These are phyloP conservation scores for Hypoxylon cercidicola DNA, from an alignment of 495 filamentous ascomycete species.

Conservation along the genomic window DNA sequence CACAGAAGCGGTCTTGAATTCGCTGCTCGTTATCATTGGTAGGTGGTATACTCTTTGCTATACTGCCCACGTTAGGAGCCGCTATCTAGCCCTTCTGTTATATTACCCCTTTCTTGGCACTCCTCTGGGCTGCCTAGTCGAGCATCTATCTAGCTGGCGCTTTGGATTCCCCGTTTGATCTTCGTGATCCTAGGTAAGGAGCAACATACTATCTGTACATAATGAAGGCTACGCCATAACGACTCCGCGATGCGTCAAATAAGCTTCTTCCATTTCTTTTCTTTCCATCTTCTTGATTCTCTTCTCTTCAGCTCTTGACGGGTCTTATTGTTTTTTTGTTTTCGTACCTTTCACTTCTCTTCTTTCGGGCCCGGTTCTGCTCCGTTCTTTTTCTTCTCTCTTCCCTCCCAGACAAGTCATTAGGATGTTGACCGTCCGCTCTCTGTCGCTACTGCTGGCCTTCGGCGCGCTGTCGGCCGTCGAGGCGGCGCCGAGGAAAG, in stretches of 20 bases:
- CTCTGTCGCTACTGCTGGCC: conserved; percentile 33
- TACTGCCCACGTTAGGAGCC: not conserved
- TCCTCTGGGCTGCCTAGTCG: conserved; percentile 1
- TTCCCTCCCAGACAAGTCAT: conserved; percentile 14
- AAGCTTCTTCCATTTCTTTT: conserved; percentile 28
- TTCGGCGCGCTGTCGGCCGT: conserved; percentile 35
- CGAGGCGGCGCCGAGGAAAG: conserved; percentile 45
- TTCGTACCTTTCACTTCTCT: conserved; percentile 16
- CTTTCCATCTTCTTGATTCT: conserved; percentile 5
- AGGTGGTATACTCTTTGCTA: not conserved
- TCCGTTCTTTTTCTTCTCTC: conserved; percentile 4
- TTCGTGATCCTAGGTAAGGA: conserved; percentile 24
- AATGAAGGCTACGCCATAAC: conserved; percentile 7
- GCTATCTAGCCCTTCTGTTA: no score
- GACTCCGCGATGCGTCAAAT: conserved; percentile 12
- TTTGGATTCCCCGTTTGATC: conserved; percentile 36
- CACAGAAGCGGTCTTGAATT: conserved; percentile 13
- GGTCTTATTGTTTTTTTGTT: conserved; percentile 26
- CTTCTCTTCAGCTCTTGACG: conserved; percentile 39
- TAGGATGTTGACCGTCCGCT: conserved; percentile 50
- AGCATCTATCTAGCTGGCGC: conserved; percentile 2
- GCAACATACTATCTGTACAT: conserved; percentile 9
- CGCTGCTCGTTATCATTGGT: no score
- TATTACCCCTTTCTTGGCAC: conserved; percentile 19
- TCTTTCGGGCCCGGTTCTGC: conserved; percentile 17